Conservation (phyloP, 2,329 filamentous ascomycete genomes). For the Claviceps sorghi region DNA sequence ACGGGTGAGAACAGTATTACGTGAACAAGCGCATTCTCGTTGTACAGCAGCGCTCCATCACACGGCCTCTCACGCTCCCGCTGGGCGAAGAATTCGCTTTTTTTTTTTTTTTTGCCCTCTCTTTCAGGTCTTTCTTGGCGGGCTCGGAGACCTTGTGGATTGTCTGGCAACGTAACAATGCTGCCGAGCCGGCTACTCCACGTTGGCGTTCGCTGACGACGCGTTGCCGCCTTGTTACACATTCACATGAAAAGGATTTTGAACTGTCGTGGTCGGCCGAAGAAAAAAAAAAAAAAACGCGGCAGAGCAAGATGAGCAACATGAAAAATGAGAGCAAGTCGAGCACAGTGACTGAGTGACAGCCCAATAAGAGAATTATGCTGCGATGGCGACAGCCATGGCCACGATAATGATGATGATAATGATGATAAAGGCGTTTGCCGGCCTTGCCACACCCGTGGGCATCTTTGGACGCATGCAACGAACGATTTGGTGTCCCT, state of each 20-base stretch:
- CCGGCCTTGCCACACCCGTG: background rate
- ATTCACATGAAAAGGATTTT: background rate
- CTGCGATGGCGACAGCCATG: background rate
- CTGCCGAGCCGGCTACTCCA: background rate
- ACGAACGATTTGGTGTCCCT: too few relatives aligned
- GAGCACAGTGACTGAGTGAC: background rate
- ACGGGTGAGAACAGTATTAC: background rate
- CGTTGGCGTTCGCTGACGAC: background rate
- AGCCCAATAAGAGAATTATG: background rate
- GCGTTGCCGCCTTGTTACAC: background rate
- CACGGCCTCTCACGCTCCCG: background rate
- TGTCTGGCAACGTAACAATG: background rate
- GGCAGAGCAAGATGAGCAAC: too few relatives aligned
- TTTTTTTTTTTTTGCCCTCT: background rate
- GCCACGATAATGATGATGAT: background rate
- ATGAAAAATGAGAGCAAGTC: too few relatives aligned
- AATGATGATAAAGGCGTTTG: background rate
- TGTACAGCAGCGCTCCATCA: background rate
- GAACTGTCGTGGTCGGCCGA: background rate
- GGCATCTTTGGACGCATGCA: background rate
- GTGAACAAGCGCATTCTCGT: background rate
- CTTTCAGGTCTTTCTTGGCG: too few relatives aligned
- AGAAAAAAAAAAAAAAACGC: background rate
- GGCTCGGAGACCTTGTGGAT: background rate
- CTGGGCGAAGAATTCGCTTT: background rate